Conservation (phyloP, 2,329 filamentous ascomycete genomes). For the Calonectria pauciramosa region DNA sequence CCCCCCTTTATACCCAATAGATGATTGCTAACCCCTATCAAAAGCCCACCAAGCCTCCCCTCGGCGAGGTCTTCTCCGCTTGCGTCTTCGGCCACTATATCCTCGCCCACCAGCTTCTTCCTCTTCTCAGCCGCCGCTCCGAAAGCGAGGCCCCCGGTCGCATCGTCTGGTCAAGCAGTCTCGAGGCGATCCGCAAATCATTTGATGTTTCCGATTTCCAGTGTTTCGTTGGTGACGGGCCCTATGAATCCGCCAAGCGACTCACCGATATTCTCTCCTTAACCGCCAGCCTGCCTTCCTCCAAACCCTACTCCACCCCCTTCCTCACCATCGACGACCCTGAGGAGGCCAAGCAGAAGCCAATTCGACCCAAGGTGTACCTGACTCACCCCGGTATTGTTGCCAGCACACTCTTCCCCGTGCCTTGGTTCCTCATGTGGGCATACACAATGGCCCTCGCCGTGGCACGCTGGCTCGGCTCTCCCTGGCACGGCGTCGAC, state of each 20-base stretch:
- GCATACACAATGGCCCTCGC: conserved; percentile 78
- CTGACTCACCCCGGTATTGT: conserved; percentile 90
- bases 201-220: conserved; percentile 83
- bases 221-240: conserved; percentile 69
- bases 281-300: conserved; percentile 76
- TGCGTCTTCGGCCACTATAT: conserved; percentile 98
- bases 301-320: conserved; percentile 66
- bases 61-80: conserved; percentile 89
- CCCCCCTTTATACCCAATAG: background rate
- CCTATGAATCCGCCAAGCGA: conserved; percentile 91
- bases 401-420: conserved; percentile 83
- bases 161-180: conserved; percentile 88
- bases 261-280: conserved; percentile 88
- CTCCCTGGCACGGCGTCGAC: conserved; percentile 87
- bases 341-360: conserved; percentile 38
- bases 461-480: conserved; percentile 82
- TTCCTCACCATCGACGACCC: conserved; percentile 64
- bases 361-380: conserved; percentile 74
- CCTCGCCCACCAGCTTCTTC: conserved; percentile 83
- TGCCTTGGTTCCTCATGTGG: conserved; percentile 78
- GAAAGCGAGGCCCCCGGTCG: conserved; percentile 66
- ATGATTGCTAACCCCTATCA: background rate
- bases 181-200: conserved; percentile 72
- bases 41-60: conserved; percentile 67
- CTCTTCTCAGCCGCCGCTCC: conserved; percentile 72